Base-by-base conservation (phyloP, 148 eudicot genomes). In the Pharnaceum exiguum region DNA sequence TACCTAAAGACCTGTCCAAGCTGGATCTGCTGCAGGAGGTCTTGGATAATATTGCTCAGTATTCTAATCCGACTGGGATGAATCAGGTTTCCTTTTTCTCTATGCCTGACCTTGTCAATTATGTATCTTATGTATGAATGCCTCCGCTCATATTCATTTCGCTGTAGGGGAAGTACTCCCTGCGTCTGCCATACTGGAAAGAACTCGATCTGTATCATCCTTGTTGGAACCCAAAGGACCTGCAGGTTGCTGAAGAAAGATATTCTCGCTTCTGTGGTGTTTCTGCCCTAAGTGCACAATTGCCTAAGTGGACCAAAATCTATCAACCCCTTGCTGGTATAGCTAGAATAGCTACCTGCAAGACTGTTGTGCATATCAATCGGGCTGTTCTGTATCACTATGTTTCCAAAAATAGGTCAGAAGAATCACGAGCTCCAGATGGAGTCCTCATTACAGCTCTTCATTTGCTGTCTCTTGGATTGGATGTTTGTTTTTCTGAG, bases 161-260 rank as follows among this genome's bases (percentile, higher is more conserved):
- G 17, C 60, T 46, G 10, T 73, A 94, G 99, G 99, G 99, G 38
- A 94, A 77, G 79, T 94, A 94, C 75, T 79, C 85, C 50, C 67
- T 94, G 67, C 88, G 87, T 27, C 35, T 62, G 67, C 74, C 71
- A 43, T 86, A 65, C 57, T 94, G 96, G 96, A 94, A 82, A 60
- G 91, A 89, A 61, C 78, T 94, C 39, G 99, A 94, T 75, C 69
- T 94, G 55, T 94, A 94, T 72, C 95, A 94, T 77, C 93, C 91
- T 18, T 93, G 95, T 47, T 89, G 89, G 95, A 86, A 73, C 63
- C 77, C 82, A 39, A 86, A 84, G 76, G 99, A 94, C 37, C 78
- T 86, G 51, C 99, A 94, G 73, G 70, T 75, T 67, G 91, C 95
- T 28, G 99, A 94, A 66, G 99, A 94, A 67, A 80, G 94, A 70